These are phyloP conservation scores for Rhodamnia argentea DNA, from an alignment of 345 rosid genomes.

Conservation along the genomic window DNA sequence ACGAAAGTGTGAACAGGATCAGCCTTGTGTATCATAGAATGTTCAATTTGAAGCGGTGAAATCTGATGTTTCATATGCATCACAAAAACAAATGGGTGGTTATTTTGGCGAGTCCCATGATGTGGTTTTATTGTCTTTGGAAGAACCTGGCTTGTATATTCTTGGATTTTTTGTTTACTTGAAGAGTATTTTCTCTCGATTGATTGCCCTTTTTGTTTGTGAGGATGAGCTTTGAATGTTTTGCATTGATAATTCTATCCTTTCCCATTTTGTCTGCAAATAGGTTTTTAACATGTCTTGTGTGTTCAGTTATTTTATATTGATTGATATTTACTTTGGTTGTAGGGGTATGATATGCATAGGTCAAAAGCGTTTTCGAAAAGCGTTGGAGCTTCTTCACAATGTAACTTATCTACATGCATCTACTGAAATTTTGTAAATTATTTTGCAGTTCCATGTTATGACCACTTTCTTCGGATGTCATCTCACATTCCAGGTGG, in stretches of 20 bases:
- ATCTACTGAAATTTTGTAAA: background rate
- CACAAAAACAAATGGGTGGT: background rate
- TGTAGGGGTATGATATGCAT: conserved; percentile 94
- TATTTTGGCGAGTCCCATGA: background rate
- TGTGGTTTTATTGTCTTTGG: background rate
- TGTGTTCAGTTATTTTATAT: background rate
- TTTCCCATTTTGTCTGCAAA: background rate
- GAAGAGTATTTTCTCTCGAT: background rate
- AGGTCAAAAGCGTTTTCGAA: conserved; percentile 67
- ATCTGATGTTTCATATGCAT: background rate
- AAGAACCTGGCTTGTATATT: background rate
- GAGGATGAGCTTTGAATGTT: background rate
- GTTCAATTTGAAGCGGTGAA: background rate
- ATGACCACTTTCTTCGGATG: background rate
- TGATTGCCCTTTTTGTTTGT: background rate
- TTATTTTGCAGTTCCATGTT: background rate
- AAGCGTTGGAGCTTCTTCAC: conserved; percentile 90
- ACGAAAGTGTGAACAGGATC: background rate
- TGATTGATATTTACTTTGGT: conserved; percentile 6
- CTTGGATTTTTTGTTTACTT: background rate
- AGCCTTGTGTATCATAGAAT: background rate
- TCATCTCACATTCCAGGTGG: conserved; percentile 39
- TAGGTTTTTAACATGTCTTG: background rate
- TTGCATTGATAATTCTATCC: background rate
- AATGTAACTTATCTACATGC: conserved; percentile 26